phyloP scores from a whole-genome alignment of 169 alveolate genomes.

The Eimeria falciformis region DNA sequence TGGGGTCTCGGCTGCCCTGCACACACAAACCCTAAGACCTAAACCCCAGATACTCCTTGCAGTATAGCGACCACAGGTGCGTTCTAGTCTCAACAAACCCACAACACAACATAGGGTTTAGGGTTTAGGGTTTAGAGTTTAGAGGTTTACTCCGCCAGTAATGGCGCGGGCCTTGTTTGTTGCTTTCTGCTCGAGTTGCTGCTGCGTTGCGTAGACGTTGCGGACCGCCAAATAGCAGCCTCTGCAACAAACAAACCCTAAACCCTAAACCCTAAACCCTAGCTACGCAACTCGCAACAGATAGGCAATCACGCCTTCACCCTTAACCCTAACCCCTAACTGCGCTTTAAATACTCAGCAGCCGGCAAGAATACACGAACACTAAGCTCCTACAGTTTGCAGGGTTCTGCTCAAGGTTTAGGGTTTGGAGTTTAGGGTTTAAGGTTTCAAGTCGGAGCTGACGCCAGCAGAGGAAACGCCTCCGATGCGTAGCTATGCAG shows the following conservation, averaged over 20 bases:
- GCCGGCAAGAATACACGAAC: no score
- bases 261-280: slow-evolving; percentile 53
- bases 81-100: not conserved
- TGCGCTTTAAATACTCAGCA: no score
- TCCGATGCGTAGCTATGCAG: not conserved
- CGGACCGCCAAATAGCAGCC: slow-evolving; percentile 23
- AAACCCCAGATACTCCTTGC: slow-evolving; percentile 30
- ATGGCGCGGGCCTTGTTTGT: not conserved
- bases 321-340: no score
- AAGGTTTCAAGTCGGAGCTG: not conserved
- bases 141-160: slow-evolving; percentile 10
- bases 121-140: slow-evolving; percentile 50
- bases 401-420: not conserved
- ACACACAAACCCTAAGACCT: slow-evolving; percentile 19
- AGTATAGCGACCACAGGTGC: not conserved
- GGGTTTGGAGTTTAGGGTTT: not conserved
- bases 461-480: not conserved
- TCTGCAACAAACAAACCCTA: not conserved
- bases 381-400: not conserved
- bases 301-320: no score
- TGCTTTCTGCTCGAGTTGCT: slow-evolving; percentile 31
- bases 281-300: no score
- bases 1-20: slow-evolving; percentile 15
- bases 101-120: not conserved
- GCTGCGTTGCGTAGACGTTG: slow-evolving; percentile 12